phyloP scores from a whole-genome alignment of 805 yeast genomes.

The Saccharomycodes ludwigii region DNA sequence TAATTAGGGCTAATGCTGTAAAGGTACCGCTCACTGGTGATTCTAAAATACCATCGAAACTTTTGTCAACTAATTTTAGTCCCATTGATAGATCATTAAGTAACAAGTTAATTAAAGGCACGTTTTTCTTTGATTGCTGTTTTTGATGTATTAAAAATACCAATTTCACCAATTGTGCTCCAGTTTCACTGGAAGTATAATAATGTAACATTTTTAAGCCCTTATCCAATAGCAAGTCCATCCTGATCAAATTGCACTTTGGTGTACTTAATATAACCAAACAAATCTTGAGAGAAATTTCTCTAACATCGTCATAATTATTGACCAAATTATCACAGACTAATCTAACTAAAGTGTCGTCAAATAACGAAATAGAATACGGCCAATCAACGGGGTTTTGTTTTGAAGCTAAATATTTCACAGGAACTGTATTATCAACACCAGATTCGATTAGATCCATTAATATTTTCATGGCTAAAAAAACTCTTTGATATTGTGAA shows the following conservation, averaged over 20 bases:
- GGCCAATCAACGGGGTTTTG: conserved; percentile 36
- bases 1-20: conserved; percentile 42
- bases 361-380: conserved; percentile 33
- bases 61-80: too few relatives aligned
- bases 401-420: conserved; percentile 26
- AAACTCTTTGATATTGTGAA: conserved; percentile 40
- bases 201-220: conserved; percentile 29
- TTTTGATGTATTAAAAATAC: too few relatives aligned
- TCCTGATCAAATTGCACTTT: conserved; percentile 5
- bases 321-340: conserved; percentile 53
- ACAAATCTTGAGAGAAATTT: conserved; percentile 33
- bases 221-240: conserved; percentile 10
- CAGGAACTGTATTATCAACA: conserved; percentile 34
- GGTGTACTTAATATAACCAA: conserved; percentile 21
- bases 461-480: conserved; percentile 38
- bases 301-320: conserved; percentile 70
- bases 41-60: too few relatives aligned
- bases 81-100: too few relatives aligned
- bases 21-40: conserved; percentile 60
- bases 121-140: too few relatives aligned
- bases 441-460: conserved; percentile 39
- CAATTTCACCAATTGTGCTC: too few relatives aligned
- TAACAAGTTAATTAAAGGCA: too few relatives aligned
- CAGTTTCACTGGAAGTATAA: conserved; percentile 62
- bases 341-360: conserved; percentile 28